phyloP scores from a whole-genome alignment of 2,329 filamentous ascomycete species.

The Acarospora socialis region DNA sequence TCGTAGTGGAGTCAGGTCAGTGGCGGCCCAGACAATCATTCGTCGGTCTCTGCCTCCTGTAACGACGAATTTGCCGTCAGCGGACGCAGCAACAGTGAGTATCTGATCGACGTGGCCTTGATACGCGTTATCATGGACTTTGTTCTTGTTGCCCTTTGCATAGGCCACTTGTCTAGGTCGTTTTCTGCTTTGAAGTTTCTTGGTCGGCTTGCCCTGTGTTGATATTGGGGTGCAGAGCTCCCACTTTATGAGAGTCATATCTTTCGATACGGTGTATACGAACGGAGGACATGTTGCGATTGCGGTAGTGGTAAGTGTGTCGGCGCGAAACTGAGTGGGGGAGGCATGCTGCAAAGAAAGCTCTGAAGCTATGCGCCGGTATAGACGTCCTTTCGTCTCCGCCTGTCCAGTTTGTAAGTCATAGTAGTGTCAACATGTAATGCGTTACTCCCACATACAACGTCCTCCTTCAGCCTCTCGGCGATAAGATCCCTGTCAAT shows the following conservation, averaged over 20 bases:
- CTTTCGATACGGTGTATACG: slow-evolving; percentile 79
- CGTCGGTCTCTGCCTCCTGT: slow-evolving; percentile 77
- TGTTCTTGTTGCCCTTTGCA: slow-evolving; percentile 47
- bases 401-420: slow-evolving; percentile 33
- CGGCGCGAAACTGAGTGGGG: slow-evolving; percentile 62
- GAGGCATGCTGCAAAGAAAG: slow-evolving; percentile 54
- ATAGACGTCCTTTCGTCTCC: slow-evolving; percentile 80
- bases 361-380: slow-evolving; percentile 61
- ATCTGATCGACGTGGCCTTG: slow-evolving; percentile 71
- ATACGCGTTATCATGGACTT: slow-evolving; percentile 48
- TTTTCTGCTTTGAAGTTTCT: slow-evolving; percentile 18
- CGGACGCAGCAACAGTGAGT: slow-evolving; percentile 69
- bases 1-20: slow-evolving; percentile 60
- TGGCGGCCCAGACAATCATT: slow-evolving; percentile 77
- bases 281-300: slow-evolving; percentile 67
- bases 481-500: slow-evolving; percentile 88
- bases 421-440: too few species aligned
- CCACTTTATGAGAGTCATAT: slow-evolving; percentile 79
- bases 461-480: slow-evolving; percentile 78
- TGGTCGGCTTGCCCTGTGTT: slow-evolving; percentile 15
- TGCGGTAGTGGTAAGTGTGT: slow-evolving; percentile 63
- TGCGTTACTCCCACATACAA: slow-evolving; percentile 32
- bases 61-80: slow-evolving; percentile 79
- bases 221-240: slow-evolving; percentile 44
- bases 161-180: slow-evolving; percentile 50